Evolutionary conservation across 2,329 filamentous ascomycete genomes (phyloP), one percentile per base, ranked within the genome.

Genomic region (Penicillium sp.): DNA sequence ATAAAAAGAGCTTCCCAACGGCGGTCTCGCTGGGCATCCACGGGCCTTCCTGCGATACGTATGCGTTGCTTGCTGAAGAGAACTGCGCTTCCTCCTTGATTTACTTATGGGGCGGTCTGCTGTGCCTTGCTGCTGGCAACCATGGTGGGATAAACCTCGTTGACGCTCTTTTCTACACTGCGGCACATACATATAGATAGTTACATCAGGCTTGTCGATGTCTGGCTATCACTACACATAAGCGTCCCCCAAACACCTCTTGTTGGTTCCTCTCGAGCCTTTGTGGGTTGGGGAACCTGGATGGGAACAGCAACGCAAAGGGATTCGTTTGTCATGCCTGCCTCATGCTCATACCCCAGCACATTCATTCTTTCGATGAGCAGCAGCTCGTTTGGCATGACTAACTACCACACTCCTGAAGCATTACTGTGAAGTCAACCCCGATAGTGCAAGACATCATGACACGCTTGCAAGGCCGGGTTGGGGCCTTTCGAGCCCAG

Each of bases 401-500:
- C 7, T 18, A 14, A 43, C 40, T 43, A 8, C 40, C 18, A 14
- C 20, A 43, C 40, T 11, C 9, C 40, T 21, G 18, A 60, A 61
- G 52, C 42, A 42, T 52, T 45, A 58, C 50, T 61, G 53, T 12
- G 20, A 23, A 43, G 4, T 43, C 40, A 21, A 14, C 20, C 9
- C 35, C 4, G 55, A 62, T 57, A 50, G 62, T 61, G 42, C 56
- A 56, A 55, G 52, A 61, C 63, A 59, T 57, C 48, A 76, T 76
- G 73, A 69, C 68, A 68, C 56, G 50, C n/a, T 45, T 58, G 16
- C 51, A 46, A 51, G 47, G 45, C 21, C 56, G 47, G 8, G 35
- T 66, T 43, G 61, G 65, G 51, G 67, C 66, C 62, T 64, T 68
- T 62, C 71, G 66, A 51, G 65, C 64, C 58, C 71, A 70, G 23